Base-by-base conservation (phyloP, 306 rosid genomes). In the Begonia fuchsioides region DNA sequence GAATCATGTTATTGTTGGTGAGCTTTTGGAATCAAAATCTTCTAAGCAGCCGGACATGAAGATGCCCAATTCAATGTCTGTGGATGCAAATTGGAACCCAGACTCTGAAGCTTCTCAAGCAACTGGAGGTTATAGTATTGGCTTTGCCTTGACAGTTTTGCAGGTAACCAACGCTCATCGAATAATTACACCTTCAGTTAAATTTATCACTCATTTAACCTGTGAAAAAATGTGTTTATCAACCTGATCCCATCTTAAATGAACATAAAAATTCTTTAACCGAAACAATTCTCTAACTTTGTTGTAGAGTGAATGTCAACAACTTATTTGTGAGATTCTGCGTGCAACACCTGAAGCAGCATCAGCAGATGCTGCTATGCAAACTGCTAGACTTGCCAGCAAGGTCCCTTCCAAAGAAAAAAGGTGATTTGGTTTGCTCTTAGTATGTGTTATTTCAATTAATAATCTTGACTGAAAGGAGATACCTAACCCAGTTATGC, bases 321-420 rank as follows among this genome's bases (percentile, higher is more conserved):
- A 92, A 75, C 88, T 92, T 57, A 73, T 92, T 68, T 92, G 99
- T 68, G 99, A 92, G 73, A 77, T 92, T 66, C 73, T 92, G 65
- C 96, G 99, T 58, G 93, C 99, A 59, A 92, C 99, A 64, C 99
- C 96, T 39, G 99, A 92, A 75, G 99, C 96, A 61, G 94, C 99
- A 50, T 82, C 96, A 45, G 96, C 96, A 9, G 96, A 92, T 75
- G 96, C 99, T 73, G 94, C 94, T 43, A 93, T 82, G 59, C 99
- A 92, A 73, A 92, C 99, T 11, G 99, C 96, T 70, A 79, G 99
- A 76, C 83, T 92, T 72, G 93, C 88, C 8, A 86, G 69, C 76
- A 82, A 92, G 88, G 80, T n/a, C 63, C 94, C 94, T 62, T 82
- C 94, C 65, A 92, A 85, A 62, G 80, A 75, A 13, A 82, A 79